Evolutionary conservation across 1,139 yeast genomes (phyloP), one percentile per base, ranked within the genome.

Genomic region (Arxiozyma slooffiae): DNA sequence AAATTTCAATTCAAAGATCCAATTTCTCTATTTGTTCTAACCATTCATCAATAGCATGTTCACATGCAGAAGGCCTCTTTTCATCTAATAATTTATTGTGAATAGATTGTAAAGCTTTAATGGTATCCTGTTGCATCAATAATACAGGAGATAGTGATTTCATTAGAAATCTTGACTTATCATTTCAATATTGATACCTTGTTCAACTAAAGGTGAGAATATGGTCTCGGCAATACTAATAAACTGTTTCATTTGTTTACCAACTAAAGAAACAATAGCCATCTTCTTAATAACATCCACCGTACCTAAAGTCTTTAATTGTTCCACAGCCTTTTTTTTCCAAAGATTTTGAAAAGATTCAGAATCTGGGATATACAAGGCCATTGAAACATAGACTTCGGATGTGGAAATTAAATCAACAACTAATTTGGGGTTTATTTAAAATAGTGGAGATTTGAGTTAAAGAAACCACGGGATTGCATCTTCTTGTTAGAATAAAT

Each of bases 301-400:
- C 0, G 84, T 74, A 44, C 98, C 98, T 71, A 85, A 81, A 60
- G 78, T 79, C 48, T 82, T 77, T 59, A 92, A 76, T 62, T 89
- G 96, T 45, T 74, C 78, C 48, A 89, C 76, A 1, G 97, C 97
- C 51, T 76, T 75, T 56, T 79, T n/a, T n/a, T n/a, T n/a, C 78
- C 57, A 85, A 73, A 39, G 76, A 75, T 52, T 70, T 70, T 48
- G n/a, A n/a, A 71, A 66, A 24, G 77, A 71, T 50, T 82, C 85
- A 42, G 78, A 78, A 54, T 85, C 94, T 48, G 80, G 82, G 52
- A 89, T 82, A 58, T 86, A 92, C 55, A 92, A 73, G 1, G 98
- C 98, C 98, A 92, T 90, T 18, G 97, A 90, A 30, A 92, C 96
- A 64, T 92, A 97, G 20, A 92, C 98, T 68, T 92, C 97, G 0